phyloP scores from a whole-genome alignment of 805 yeast species.

The Saturnispora galanensis region DNA sequence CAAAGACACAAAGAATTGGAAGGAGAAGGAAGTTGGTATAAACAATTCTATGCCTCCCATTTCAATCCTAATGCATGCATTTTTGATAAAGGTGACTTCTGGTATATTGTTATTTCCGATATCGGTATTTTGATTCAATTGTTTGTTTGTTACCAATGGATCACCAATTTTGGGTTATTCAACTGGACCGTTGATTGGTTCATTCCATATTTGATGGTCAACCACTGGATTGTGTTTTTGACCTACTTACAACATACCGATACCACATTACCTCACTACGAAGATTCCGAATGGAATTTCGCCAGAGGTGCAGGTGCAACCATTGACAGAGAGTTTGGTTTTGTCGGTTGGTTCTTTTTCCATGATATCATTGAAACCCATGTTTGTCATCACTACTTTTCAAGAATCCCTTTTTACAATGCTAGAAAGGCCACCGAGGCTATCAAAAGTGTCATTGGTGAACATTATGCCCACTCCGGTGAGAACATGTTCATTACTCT shows the following conservation, averaged over 20 bases:
- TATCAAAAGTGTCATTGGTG: constrained; percentile 43
- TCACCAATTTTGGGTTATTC: constrained; percentile 37
- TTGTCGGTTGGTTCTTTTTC: constrained; percentile 46
- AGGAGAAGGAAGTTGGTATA: constrained; percentile 17
- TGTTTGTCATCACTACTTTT: constrained; percentile 46
- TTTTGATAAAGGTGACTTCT: constrained; percentile 43
- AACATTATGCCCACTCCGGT: constrained; percentile 38
- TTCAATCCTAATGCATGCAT: constrained; percentile 47
- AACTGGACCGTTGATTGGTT: constrained; percentile 47
- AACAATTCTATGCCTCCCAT: constrained; percentile 37
- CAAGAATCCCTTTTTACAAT: constrained; percentile 47
- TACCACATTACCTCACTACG: constrained; percentile 50
- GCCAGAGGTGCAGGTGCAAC: constrained; percentile 63
- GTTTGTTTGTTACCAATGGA: constrained; percentile 43
- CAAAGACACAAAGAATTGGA: constrained; percentile 33
- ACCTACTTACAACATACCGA: constrained; percentile 57
- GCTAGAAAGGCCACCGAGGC: constrained; percentile 46
- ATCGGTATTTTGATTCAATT: constrained; percentile 40
- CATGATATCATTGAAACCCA: constrained; percentile 53
- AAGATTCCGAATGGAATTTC: constrained; percentile 47
- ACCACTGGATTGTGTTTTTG: constrained; percentile 58
- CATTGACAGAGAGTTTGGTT: constrained; percentile 52
- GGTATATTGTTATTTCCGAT: constrained; percentile 47
- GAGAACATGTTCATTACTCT: constrained; percentile 49
- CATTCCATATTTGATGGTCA: constrained; percentile 48